phyloP scores from a whole-genome alignment of 805 yeast genomes.

The Komagataella pseudopastoris region DNA sequence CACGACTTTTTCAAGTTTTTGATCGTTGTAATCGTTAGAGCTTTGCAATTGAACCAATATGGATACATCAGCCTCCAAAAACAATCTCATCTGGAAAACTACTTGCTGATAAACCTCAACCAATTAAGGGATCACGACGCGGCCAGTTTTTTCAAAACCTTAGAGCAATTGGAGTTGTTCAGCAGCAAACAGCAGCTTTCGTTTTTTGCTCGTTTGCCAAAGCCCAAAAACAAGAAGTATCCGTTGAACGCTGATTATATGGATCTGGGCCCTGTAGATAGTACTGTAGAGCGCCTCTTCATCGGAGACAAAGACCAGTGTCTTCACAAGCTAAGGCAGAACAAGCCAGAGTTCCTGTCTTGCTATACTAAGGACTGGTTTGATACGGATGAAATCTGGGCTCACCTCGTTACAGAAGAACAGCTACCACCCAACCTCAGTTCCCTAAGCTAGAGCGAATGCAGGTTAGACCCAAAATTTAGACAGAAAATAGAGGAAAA shows the following conservation, averaged over 20 bases:
- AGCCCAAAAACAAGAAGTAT: background rate
- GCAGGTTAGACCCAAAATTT: background rate
- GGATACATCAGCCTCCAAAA: background rate
- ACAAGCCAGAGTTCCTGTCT: background rate
- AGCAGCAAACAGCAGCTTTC: background rate
- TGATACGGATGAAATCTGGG: background rate
- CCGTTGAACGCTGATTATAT: background rate
- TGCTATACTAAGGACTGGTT: background rate
- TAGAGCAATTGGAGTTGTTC: background rate
- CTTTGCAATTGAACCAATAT: background rate
- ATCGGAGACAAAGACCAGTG: background rate
- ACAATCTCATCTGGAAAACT: background rate
- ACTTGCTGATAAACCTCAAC: background rate
- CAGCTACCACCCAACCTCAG: background rate
- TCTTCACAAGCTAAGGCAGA: background rate
- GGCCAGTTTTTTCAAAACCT: background rate
- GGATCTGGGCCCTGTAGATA: background rate
- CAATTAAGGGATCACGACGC: background rate
- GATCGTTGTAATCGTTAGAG: background rate
- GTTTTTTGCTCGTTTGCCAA: background rate
- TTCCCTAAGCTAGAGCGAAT: background rate
- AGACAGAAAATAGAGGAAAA: background rate
- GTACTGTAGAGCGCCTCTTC: background rate
- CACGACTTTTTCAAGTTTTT: background rate
- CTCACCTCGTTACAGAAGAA: background rate